Evolutionary conservation across 176 grass and related monocot genomes (phyloP).

Genomic region (Avena atlantica): DNA sequence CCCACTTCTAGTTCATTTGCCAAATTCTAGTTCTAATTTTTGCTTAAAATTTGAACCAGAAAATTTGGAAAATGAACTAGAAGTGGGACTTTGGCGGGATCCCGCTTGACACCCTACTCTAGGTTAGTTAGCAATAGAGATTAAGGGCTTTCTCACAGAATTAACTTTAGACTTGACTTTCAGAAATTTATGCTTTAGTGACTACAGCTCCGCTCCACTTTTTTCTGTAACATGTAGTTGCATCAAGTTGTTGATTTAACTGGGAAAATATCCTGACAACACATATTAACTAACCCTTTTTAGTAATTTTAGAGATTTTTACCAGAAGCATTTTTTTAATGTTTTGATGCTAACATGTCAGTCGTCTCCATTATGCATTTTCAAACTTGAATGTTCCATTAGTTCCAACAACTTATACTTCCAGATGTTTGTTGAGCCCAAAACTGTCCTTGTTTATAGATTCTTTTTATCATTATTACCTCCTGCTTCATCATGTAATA

Average conservation of each 20-base stretch:
- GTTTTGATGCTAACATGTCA: constrained; percentile 4
- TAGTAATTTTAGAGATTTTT: not conserved
- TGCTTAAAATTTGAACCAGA: too few relatives aligned
- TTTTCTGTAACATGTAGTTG: constrained; percentile 14
- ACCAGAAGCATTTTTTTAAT: constrained; percentile 2
- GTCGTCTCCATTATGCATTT: constrained; percentile 1
- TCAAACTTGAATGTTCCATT: constrained; percentile 1
- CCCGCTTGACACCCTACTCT: not conserved
- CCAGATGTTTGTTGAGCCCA: not conserved
- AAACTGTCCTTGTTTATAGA: not conserved
- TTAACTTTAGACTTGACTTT: not conserved
- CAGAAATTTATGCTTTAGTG: not conserved
- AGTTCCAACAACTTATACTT: constrained; percentile 6
- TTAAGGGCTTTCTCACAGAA: not conserved
- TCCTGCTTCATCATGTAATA: not conserved
- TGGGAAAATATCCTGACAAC: not conserved
- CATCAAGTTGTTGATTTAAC: constrained; percentile 1
- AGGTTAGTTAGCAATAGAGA: not conserved
- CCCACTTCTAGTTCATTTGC: too few relatives aligned
- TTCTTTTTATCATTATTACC: not conserved
- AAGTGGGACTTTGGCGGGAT: too few relatives aligned
- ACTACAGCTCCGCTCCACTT: not conserved
- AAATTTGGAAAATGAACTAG: too few relatives aligned
- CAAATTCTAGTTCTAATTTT: too few relatives aligned
- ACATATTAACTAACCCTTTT: not conserved